These are phyloP conservation scores for Ambrosia hybrid DNA, from an alignment of 140 eudicot genomes.

Conservation along the genomic window DNA sequence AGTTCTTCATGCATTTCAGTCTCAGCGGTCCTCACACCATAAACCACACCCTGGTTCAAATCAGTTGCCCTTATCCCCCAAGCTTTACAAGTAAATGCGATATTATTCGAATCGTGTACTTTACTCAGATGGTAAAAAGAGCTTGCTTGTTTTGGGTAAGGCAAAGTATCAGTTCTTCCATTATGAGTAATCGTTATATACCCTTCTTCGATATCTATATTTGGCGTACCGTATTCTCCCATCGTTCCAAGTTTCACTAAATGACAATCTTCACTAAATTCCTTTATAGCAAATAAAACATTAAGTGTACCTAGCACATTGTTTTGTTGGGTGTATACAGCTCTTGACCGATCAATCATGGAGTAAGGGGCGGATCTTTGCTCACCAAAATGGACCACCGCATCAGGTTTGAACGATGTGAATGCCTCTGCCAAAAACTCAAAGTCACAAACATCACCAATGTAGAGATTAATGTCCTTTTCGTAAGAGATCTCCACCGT, in stretches of 20 bases:
- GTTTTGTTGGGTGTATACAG: constrained; percentile 87
- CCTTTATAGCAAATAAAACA: constrained; percentile 95
- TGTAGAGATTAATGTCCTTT: constrained; percentile 62
- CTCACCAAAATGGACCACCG: constrained; percentile 96
- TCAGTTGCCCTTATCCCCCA: constrained; percentile 99
- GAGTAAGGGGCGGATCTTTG: constrained; percentile 98
- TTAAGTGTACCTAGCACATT: constrained; percentile 98
- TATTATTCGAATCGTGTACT: constrained; percentile 94
- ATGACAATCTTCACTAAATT: constrained; percentile 84
- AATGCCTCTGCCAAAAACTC: constrained; percentile 87
- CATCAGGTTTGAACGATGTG: constrained; percentile 83
- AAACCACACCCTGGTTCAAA: constrained; percentile 94
- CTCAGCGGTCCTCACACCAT: constrained; percentile 91
- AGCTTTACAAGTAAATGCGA: constrained; percentile 94
- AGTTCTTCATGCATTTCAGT: constrained; percentile 95
- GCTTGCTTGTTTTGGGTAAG: constrained; percentile 99
- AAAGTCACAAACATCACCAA: constrained; percentile 94
- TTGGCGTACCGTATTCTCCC: constrained; percentile 99
- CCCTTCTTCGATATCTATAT: constrained; percentile 96
- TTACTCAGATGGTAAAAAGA: constrained; percentile 96
- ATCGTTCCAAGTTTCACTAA: constrained; percentile 95
- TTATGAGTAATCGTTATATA: constrained; percentile 87
- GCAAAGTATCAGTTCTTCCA: constrained; percentile 93
- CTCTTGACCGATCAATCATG: constrained; percentile 95
- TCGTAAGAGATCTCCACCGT: constrained; percentile 80